Base-by-base conservation (phyloP, 2,329 filamentous ascomycete species). In the Aspergillus ochraceus region DNA sequence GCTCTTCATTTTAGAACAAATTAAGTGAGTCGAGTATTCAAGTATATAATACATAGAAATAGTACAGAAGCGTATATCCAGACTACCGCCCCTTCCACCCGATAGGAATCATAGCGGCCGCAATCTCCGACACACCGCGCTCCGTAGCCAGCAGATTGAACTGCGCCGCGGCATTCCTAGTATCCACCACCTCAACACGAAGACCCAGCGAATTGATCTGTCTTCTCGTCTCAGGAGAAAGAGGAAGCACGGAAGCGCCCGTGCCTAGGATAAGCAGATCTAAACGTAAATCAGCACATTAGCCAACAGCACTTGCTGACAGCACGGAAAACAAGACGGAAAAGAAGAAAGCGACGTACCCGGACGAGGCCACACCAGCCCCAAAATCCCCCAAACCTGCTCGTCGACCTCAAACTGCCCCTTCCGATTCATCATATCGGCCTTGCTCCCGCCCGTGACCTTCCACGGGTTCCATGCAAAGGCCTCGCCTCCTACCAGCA, bases 141-240 rank as follows among this genome's bases (percentile, higher is more conserved):
- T 99, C 95, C 19, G 92, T 98, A n/a, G 92, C 94, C 57, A 99
- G 79, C 70, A 99, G 74, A 73, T 99, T 99, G 76, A 95, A 99
- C 74, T 97, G 92, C 36, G 93, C 90, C 1, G 94, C 91, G 9
- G 95, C 95, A 77, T 98, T 98, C 64, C 92, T 83, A 32, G 95
- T 98, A 77, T 98, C 95, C 71, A 94, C 84, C 3, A 97, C 84
- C 71, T 99, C 95, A 5, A 98, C 83, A 59, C 91, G 83, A 67
- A 98, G 90, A 0, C 95, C 95, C 47, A 98, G 76, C 30, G 85
- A 84, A 62, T 88, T 89, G 58, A 99, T 86, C 67, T 87, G 83
- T 60, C 82, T 83, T 67, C 89, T 87, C 49, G 91, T 91, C 66
- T 87, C 83, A 0, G 90, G 90, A 58, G 90, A 91, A 8, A 98